Evolutionary conservation across 768 basidiomycete species (phyloP).

Genomic region (Naganishia onofrii): DNA sequence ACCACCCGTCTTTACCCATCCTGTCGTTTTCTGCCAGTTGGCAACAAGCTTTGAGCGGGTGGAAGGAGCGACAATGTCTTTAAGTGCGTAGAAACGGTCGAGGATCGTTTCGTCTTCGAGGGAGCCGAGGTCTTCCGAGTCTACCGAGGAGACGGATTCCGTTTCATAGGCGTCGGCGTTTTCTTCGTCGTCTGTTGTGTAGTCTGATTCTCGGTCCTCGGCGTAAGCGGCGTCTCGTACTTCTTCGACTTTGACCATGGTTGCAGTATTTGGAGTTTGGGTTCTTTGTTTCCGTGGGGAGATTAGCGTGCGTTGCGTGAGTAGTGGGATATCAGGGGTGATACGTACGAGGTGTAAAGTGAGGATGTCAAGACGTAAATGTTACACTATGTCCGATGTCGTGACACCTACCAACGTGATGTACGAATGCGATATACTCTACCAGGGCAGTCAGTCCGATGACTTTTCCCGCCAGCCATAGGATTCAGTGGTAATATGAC

Average conservation of each 20-base stretch:
- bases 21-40: constrained; percentile 62
- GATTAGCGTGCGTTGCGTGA: not conserved
- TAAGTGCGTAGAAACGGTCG: constrained; percentile 85
- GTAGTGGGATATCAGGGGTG: too few relatives aligned
- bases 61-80: constrained; percentile 90
- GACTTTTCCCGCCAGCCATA: constrained; percentile 1
- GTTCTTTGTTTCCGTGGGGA: not conserved
- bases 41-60: constrained; percentile 74
- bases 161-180: constrained; percentile 66
- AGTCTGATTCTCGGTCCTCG: constrained; percentile 63
- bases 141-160: constrained; percentile 72
- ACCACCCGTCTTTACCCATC: constrained; percentile 65
- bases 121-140: constrained; percentile 53
- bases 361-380: not conserved
- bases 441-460: not conserved
- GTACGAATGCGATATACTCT: too few relatives aligned
- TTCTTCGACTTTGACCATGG: constrained; percentile 92
- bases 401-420: not conserved
- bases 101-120: constrained; percentile 69
- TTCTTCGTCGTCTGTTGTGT: constrained; percentile 65
- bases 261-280: constrained; percentile 3
- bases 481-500: not conserved
- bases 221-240: constrained; percentile 52
- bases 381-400: too few relatives aligned
- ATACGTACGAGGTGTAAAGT: not conserved